A percentile compares a stretch with the other conserved stretches of the same genome.
Evolutionary conservation across 768 basidiomycete species (phyloP).

Genomic region (Punctularia strigosozonata): DNA sequence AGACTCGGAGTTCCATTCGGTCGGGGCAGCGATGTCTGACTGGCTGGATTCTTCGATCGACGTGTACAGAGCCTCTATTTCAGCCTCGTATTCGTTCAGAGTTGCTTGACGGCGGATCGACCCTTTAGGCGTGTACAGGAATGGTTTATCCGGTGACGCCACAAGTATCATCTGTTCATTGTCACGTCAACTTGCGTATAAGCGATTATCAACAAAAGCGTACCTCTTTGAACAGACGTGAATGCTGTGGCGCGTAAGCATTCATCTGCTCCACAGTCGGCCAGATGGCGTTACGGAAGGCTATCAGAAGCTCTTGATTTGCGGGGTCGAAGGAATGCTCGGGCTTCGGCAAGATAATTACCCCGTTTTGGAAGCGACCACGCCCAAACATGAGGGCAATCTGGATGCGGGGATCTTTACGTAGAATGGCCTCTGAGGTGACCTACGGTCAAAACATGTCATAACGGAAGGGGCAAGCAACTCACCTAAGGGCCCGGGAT

Average conservation of each 20-base stretch:
- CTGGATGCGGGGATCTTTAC: not conserved
- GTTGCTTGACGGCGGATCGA: not conserved
- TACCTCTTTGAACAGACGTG: slow-evolving; percentile 37
- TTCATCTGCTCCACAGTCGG: not conserved
- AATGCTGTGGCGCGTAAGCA: slow-evolving; percentile 17
- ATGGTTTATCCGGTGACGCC: not conserved
- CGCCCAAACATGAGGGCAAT: not conserved
- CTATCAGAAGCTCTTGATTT: not conserved
- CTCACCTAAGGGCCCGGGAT: slow-evolving; percentile 24
- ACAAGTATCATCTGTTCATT: not conserved
- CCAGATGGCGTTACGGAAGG: not conserved
- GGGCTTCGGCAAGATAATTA: not conserved
- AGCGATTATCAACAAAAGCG: no score
- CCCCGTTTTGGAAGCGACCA: not conserved
- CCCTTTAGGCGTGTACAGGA: not conserved
- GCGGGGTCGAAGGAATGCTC: not conserved
- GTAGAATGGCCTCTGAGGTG: slow-evolving; percentile 11
- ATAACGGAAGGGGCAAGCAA: no score
- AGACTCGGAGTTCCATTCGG: slow-evolving; percentile 12
- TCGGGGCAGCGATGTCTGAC: slow-evolving; percentile 16
- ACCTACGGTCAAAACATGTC: no score
- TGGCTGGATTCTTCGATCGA: slow-evolving; percentile 20
- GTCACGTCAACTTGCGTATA: no score
- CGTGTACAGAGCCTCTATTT: slow-evolving; percentile 9
- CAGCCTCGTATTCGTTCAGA: not conserved